Percentiles rank a stretch among this genome's conserved stretches.
Evolutionary conservation across 495 filamentous ascomycete species (phyloP).

Genomic region (Xylaria venustula): DNA sequence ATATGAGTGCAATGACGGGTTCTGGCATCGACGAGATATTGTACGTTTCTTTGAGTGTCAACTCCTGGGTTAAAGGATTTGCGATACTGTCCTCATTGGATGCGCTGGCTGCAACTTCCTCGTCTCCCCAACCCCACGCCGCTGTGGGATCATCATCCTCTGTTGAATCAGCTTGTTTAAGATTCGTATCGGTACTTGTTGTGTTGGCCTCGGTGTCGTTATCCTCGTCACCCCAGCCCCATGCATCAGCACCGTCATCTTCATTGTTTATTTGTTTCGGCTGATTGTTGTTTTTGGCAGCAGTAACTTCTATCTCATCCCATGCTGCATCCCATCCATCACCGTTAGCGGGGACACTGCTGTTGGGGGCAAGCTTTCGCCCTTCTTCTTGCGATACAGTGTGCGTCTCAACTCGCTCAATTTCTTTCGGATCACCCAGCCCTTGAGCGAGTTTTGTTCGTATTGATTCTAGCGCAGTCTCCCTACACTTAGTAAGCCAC

Average conservation of each 20-base stretch:
- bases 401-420: constrained; percentile 84
- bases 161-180: background rate
- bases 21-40: constrained; percentile 83
- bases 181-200: constrained; percentile 12
- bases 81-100: background rate
- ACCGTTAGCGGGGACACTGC: constrained; percentile 38
- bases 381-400: constrained; percentile 67
- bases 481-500: constrained; percentile 84
- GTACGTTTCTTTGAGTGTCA: constrained; percentile 84
- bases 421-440: constrained; percentile 59
- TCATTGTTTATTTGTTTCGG: constrained; percentile 18
- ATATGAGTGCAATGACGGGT: constrained; percentile 68
- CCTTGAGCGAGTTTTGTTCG: constrained; percentile 65
- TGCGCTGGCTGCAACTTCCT: constrained; percentile 36
- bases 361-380: constrained; percentile 54
- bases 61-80: constrained; percentile 33
- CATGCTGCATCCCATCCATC: constrained; percentile 63
- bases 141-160: constrained; percentile 51
- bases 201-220: constrained; percentile 7
- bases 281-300: constrained; percentile 41
- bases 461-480: constrained; percentile 70
- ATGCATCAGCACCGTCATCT: constrained; percentile 27
- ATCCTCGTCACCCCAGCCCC: constrained; percentile 34
- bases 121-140: constrained; percentile 62
- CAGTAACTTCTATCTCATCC: constrained; percentile 60